Evolutionary conservation across 2,329 filamentous ascomycete species (phyloP).

Genomic region (Annulohypoxylon truncatum): DNA sequence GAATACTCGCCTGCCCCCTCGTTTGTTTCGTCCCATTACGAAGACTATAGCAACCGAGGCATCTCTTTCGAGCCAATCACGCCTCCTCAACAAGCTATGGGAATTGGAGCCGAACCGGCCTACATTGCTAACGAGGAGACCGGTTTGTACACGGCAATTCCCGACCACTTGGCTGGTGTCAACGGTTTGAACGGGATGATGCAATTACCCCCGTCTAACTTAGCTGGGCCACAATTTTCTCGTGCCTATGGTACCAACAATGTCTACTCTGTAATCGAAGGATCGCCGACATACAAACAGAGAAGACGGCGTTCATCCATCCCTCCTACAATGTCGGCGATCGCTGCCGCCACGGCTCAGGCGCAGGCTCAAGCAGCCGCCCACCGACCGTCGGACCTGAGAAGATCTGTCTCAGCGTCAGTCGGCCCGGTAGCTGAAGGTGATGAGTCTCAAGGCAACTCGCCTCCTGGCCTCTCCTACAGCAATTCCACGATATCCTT

Average conservation of each 20-base stretch:
- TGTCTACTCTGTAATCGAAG: constrained; percentile 96
- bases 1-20: constrained; percentile 98
- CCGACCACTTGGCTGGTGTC: constrained; percentile 80
- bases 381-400: constrained; percentile 88
- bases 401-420: constrained; percentile 89
- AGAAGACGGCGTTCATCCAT: constrained; percentile 93
- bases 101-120: constrained; percentile 85
- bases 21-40: constrained; percentile 98
- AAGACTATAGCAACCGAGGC: constrained; percentile 96
- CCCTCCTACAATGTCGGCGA: constrained; percentile 78
- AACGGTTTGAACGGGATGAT: constrained; percentile 88
- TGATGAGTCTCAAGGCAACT: constrained; percentile 82
- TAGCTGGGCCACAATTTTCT: constrained; percentile 82
- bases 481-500: constrained; percentile 75
- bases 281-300: constrained; percentile 99
- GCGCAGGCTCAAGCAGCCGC: constrained; percentile 66
- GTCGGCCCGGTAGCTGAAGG: constrained; percentile 84
- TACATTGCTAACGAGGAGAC: constrained; percentile 99
- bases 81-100: constrained; percentile 88
- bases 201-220: constrained; percentile 86
- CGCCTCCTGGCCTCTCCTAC: constrained; percentile 80
- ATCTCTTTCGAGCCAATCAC: constrained; percentile 98
- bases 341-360: constrained; percentile 72
- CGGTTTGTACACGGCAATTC: constrained; percentile 93
- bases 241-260: constrained; percentile 79